phyloP scores from a whole-genome alignment of 441 rosid species.

The Breynia disticha region DNA sequence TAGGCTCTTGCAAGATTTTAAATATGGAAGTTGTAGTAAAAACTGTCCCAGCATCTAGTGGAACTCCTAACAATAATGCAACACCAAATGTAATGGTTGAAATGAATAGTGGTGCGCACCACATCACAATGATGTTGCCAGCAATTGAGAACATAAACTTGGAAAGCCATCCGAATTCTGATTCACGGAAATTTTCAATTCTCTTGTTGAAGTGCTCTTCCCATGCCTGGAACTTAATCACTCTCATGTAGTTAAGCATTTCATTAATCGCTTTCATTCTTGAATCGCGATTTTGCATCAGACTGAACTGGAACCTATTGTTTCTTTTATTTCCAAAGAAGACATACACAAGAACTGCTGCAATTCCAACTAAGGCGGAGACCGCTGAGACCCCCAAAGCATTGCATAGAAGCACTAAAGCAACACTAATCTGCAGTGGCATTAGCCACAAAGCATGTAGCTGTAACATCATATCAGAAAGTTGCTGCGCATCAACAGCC shows the following conservation, averaged over 20 bases:
- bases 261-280: conserved; percentile 94
- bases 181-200: conserved; percentile 54
- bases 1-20: conserved; percentile 90
- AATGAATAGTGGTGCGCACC: conserved; percentile 73
- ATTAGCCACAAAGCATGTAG: conserved; percentile 84
- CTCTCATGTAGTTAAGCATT: conserved; percentile 88
- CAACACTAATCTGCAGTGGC: conserved; percentile 72
- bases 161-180: conserved; percentile 70
- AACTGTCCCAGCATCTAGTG: conserved; percentile 77
- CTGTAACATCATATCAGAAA: conserved; percentile 93
- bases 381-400: conserved; percentile 52
- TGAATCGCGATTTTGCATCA: conserved; percentile 70
- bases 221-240: conserved; percentile 96
- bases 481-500: conserved; percentile 97
- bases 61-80: conserved; percentile 56
- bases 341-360: conserved; percentile 38
- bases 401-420: conserved; percentile 51
- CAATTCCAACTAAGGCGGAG: conserved; percentile 50
- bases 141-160: conserved; percentile 80
- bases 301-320: conserved; percentile 51
- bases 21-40: conserved; percentile 75
- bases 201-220: conserved; percentile 78
- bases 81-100: conserved; percentile 69
- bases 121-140: conserved; percentile 60
- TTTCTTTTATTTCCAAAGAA: conserved; percentile 52